These are phyloP conservation scores for Casuarina cunninghamiana DNA, from an alignment of 306 rosid species.

Conservation along the genomic window DNA sequence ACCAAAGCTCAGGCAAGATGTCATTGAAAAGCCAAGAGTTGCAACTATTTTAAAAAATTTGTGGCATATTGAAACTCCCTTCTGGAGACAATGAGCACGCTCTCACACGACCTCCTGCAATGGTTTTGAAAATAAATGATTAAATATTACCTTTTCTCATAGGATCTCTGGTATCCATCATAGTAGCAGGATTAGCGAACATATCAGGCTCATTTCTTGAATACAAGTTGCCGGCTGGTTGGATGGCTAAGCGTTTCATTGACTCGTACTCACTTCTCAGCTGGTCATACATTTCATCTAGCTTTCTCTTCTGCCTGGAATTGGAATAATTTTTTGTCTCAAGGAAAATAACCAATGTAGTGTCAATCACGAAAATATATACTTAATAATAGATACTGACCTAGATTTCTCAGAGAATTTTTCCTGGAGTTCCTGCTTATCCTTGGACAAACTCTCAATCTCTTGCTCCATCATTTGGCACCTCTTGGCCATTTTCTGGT, in stretches of 20 bases:
- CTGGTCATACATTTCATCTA: constrained; percentile 99
- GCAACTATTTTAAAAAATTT: constrained; percentile 5
- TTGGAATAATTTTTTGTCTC: constrained; percentile 17
- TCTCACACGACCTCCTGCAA: constrained; percentile 2
- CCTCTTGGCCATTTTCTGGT: constrained; percentile 87
- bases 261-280: constrained; percentile 81
- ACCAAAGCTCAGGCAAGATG: constrained; percentile 14
- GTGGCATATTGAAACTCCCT: not conserved
- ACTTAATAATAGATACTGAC: constrained; percentile 35
- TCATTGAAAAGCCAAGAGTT: constrained; percentile 3
- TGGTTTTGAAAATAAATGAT: constrained; percentile 10
- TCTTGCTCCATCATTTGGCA: constrained; percentile 94
- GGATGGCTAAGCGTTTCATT: constrained; percentile 75
- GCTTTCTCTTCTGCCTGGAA: constrained; percentile 96
- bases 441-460: constrained; percentile 84
- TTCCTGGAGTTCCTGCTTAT: constrained; percentile 98
- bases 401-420: constrained; percentile 95
- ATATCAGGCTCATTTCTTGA: constrained; percentile 83
- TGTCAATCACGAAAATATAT: constrained; percentile 3
- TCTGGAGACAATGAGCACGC: constrained; percentile 9
- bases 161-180: constrained; percentile 72
- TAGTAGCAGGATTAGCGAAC: constrained; percentile 68
- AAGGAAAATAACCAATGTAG: constrained; percentile 9
- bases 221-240: constrained; percentile 78
- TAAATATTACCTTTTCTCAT: constrained; percentile 70